Conservation (phyloP, 495 filamentous ascomycete genomes). For the Neurospora sp. region DNA sequence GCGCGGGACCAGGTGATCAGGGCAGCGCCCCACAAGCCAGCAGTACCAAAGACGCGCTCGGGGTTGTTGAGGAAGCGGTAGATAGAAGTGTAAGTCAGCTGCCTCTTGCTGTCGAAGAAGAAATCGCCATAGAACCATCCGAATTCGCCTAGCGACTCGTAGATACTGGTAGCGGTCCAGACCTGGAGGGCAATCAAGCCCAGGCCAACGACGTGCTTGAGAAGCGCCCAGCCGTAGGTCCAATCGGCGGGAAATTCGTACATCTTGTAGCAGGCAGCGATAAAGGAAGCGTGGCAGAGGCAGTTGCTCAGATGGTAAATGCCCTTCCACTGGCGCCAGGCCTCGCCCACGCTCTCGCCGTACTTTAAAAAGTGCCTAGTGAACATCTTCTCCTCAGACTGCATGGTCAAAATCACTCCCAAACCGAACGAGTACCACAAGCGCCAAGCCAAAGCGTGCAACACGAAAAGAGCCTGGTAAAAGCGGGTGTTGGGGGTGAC, state of each 20-base stretch:
- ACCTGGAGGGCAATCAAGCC: conserved; percentile 78
- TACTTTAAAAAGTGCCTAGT: conserved; percentile 96
- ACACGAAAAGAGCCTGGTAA: conserved; percentile 68
- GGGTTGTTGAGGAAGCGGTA: conserved; percentile 98
- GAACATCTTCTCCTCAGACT: conserved; percentile 86
- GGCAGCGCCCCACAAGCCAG: conserved; percentile 92
- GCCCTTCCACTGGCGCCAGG: conserved; percentile 97
- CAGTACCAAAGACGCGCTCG: conserved; percentile 84
- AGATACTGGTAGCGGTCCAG: conserved; percentile 90
- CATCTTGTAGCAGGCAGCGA: conserved; percentile 93
- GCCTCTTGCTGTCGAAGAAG: conserved; percentile 78
- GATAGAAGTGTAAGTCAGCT: conserved; percentile 92
- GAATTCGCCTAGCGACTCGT: conserved; percentile 93
- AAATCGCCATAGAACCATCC: conserved; percentile 99
- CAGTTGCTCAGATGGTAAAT: conserved; percentile 86
- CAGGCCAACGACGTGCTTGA: conserved; percentile 76
- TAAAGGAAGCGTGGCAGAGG: conserved; percentile 80
- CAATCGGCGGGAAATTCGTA: conserved; percentile 77
- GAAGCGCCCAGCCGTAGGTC: conserved; percentile 69
- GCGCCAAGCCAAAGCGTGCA: conserved; percentile 72
- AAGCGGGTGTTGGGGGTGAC: conserved; percentile 67
- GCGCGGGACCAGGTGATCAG: conserved; percentile 80
- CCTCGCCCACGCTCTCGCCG: conserved; percentile 79
- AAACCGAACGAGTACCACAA: conserved; percentile 89
- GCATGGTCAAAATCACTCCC: conserved; percentile 70